Conservation (phyloP, 2,329 filamentous ascomycete species). For the Clarireedia hainanense region DNA sequence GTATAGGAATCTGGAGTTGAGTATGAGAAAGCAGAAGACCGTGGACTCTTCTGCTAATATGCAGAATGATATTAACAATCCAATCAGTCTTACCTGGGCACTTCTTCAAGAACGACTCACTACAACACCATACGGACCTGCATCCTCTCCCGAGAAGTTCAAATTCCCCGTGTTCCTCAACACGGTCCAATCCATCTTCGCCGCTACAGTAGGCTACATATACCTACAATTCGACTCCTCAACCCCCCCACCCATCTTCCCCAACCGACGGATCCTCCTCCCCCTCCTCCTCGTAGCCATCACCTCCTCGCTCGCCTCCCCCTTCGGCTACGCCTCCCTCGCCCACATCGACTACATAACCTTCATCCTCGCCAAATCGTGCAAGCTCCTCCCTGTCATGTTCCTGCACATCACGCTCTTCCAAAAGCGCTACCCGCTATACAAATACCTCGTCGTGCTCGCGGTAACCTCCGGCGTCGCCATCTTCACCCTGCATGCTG, state of each 20-base stretch:
- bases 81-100: slow-evolving; percentile 77
- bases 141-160: slow-evolving; percentile 63
- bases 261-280: slow-evolving; percentile 62
- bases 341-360: slow-evolving; percentile 97
- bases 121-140: slow-evolving; percentile 73
- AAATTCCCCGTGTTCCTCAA: slow-evolving; percentile 93
- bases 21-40: no score
- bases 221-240: slow-evolving; percentile 67
- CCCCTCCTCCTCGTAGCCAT: slow-evolving; percentile 80
- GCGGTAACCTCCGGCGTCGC: slow-evolving; percentile 89
- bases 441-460: slow-evolving; percentile 92
- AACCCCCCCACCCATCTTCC: slow-evolving; percentile 63
- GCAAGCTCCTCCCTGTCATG: slow-evolving; percentile 99
- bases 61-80: no score
- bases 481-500: slow-evolving; percentile 83
- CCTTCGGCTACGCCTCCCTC: slow-evolving; percentile 88
- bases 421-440: slow-evolving; percentile 78
- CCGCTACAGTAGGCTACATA: slow-evolving; percentile 69
- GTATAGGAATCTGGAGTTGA: slow-evolving; percentile 18
- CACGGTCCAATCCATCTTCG: slow-evolving; percentile 88
- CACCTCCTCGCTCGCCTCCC: slow-evolving; percentile 82
- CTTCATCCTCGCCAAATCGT: slow-evolving; percentile 93
- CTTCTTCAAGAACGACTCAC: slow-evolving; percentile 96
- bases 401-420: slow-evolving; percentile 90
- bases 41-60: no score